Conservation (phyloP, 768 basidiomycete genomes). For the Boletus reticuloceps region DNA sequence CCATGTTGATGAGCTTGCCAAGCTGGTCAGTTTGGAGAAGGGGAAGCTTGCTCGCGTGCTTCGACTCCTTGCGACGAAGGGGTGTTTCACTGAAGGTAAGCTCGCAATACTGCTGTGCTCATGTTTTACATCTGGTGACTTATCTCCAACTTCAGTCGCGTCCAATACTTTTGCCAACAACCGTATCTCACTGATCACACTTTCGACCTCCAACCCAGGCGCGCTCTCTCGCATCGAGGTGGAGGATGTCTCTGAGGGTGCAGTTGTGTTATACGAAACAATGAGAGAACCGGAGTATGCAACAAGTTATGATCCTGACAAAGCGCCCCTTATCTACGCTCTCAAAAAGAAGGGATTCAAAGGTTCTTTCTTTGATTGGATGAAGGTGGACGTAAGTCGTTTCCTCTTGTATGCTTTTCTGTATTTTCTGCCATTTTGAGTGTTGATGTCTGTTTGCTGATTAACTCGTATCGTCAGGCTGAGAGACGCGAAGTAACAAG, state of each 20-base stretch:
- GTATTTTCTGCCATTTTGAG: neutral
- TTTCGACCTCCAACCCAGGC: slow-evolving; percentile 9
- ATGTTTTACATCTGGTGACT: neutral
- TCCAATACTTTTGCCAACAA: slow-evolving; percentile 32
- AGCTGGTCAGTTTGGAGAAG: slow-evolving; percentile 22
- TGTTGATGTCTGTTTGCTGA: neutral
- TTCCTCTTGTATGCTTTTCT: neutral
- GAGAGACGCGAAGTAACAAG: slow-evolving; percentile 14
- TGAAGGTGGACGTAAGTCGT: slow-evolving; percentile 19
- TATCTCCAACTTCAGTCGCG: slow-evolving; percentile 13
- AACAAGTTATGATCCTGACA: slow-evolving; percentile 19
- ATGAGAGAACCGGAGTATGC: slow-evolving; percentile 26
- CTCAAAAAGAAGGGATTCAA: slow-evolving; percentile 13
- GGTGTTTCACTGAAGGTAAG: slow-evolving; percentile 32
- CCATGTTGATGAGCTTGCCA: slow-evolving; percentile 25
- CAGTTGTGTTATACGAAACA: slow-evolving; percentile 20
- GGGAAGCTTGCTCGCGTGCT: slow-evolving; percentile 31
- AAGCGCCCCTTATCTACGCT: slow-evolving; percentile 22
- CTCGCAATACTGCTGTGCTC: neutral
- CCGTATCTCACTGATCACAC: slow-evolving; percentile 31
- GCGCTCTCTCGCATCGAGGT: slow-evolving; percentile 6
- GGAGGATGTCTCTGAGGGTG: slow-evolving; percentile 13
- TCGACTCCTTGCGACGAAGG: slow-evolving; percentile 29
- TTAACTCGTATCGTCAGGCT: slow-evolving; percentile 1
- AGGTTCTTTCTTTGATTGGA: slow-evolving; percentile 22